These are phyloP conservation scores for Cordyceps cicadae DNA, from an alignment of 2,329 filamentous ascomycete genomes.

Conservation along the genomic window DNA sequence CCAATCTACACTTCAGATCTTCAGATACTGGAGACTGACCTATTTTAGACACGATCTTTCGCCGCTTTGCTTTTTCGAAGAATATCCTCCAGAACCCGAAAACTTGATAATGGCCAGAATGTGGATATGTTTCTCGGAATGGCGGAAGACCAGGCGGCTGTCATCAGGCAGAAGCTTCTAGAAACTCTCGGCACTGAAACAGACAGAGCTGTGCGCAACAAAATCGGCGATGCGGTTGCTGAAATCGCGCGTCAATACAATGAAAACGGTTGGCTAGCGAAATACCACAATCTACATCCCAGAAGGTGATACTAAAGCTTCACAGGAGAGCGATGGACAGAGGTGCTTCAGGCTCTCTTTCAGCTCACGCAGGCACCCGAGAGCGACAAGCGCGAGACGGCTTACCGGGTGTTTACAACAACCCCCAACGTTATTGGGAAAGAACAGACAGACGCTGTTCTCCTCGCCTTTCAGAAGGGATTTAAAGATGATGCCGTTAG, in stretches of 20 bases:
- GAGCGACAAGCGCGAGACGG: slow-evolving; percentile 76
- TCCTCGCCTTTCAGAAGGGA: slow-evolving; percentile 79
- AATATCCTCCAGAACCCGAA: slow-evolving; percentile 82
- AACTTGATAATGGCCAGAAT: slow-evolving; percentile 61
- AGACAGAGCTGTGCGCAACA: slow-evolving; percentile 72
- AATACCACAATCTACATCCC: neutral
- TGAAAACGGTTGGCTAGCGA: slow-evolving; percentile 54
- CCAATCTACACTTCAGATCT: slow-evolving; percentile 1
- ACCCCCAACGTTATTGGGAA: slow-evolving; percentile 94
- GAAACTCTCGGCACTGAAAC: slow-evolving; percentile 67
- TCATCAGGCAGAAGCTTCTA: slow-evolving; percentile 77
- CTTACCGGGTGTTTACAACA: slow-evolving; percentile 90
- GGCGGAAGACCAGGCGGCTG: slow-evolving; percentile 60
- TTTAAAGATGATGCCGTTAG: slow-evolving; percentile 82
- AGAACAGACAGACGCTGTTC: slow-evolving; percentile 86
- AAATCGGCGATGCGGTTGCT: slow-evolving; percentile 94
- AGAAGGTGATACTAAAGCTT: neutral
- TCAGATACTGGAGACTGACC: slow-evolving; percentile 14
- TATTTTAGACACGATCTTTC: slow-evolving; percentile 71
- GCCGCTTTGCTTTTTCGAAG: slow-evolving; percentile 89
- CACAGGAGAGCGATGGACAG: slow-evolving; percentile 76
- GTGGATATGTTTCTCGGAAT: slow-evolving; percentile 83
- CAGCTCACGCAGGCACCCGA: slow-evolving; percentile 82
- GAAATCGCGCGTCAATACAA: slow-evolving; percentile 93
- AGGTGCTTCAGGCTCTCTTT: slow-evolving; percentile 79